phyloP scores from a whole-genome alignment of 305 asterid genomes.

The Fraxinus nigra region DNA sequence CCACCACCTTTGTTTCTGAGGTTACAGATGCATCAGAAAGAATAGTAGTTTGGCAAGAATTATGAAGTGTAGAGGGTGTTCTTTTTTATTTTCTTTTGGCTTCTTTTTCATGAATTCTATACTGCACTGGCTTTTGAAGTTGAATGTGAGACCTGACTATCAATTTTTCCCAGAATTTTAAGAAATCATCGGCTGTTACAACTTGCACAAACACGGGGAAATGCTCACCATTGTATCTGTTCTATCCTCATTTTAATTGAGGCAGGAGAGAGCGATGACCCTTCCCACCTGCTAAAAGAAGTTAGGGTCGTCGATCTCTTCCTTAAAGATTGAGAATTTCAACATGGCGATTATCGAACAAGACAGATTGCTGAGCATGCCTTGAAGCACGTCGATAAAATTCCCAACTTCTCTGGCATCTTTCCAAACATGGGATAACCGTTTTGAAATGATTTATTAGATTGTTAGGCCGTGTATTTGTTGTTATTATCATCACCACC shows the following conservation, averaged over 20 bases:
- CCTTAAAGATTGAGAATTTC: conserved; percentile 36
- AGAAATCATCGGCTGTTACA: neutral
- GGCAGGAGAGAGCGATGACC: neutral
- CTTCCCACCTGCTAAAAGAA: neutral
- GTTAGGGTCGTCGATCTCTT: neutral
- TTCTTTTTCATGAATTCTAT: conserved; percentile 7
- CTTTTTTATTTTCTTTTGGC: conserved; percentile 10
- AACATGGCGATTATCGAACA: conserved; percentile 78
- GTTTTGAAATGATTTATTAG: conserved; percentile 13
- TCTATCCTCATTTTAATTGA: neutral
- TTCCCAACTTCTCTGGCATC: conserved; percentile 85
- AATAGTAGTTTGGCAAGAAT: conserved; percentile 25
- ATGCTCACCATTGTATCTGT: neutral
- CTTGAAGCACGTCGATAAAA: conserved; percentile 68
- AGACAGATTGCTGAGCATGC: conserved; percentile 93
- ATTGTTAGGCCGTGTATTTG: conserved; percentile 11
- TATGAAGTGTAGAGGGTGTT: conserved; percentile 29
- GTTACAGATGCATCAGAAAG: conserved; percentile 21
- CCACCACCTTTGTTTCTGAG: conserved; percentile 7
- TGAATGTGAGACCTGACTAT: conserved; percentile 20
- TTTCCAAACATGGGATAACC: conserved; percentile 53
- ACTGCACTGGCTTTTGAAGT: conserved; percentile 20
- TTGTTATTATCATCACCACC: neutral
- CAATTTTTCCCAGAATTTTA: neutral
- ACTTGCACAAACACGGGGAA: neutral